A percentile compares a stretch with the other conserved stretches of the same genome.
phyloP scores from a whole-genome alignment of 2,329 filamentous ascomycete genomes.

The Pyrenochaeta sp. region DNA sequence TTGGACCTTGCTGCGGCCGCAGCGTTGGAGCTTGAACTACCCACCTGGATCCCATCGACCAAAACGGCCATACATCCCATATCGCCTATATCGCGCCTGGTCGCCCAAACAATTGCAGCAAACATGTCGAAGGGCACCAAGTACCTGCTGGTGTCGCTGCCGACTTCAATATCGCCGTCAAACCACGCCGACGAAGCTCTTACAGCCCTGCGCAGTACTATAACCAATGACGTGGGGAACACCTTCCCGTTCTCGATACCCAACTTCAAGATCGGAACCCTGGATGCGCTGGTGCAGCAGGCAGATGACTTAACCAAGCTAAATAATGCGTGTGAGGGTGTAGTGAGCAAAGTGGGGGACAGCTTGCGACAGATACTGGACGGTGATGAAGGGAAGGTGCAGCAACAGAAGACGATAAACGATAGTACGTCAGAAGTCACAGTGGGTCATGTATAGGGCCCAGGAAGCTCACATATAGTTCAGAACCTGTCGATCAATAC shows the following conservation, averaged over 20 bases:
- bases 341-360: constrained; percentile 88
- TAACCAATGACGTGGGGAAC: constrained; percentile 77
- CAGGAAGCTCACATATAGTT: constrained; percentile 14
- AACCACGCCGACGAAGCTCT: constrained; percentile 83
- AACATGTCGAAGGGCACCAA: constrained; percentile 61
- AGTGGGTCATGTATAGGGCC: background rate
- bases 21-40: constrained; percentile 26
- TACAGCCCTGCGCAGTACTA: constrained; percentile 74
- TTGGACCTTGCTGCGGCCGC: constrained; percentile 19
- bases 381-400: constrained; percentile 81
- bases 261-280: constrained; percentile 96
- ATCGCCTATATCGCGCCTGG: constrained; percentile 24
- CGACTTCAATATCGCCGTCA: constrained; percentile 83
- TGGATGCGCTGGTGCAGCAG: constrained; percentile 94
- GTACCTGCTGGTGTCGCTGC: constrained; percentile 90
- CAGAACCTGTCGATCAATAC: constrained; percentile 96
- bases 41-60: constrained; percentile 30
- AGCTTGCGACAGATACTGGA: constrained; percentile 84
- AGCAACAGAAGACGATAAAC: constrained; percentile 90
- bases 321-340: constrained; percentile 77
- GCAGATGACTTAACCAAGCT: constrained; percentile 95
- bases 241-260: constrained; percentile 83
- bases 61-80: constrained; percentile 29
- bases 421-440: constrained; percentile 67
- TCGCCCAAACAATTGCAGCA: constrained; percentile 23